Evolutionary conservation across 2,329 filamentous ascomycete genomes (phyloP), one percentile per base, ranked within the genome.

Genomic region (Apiospora pterosperma): DNA sequence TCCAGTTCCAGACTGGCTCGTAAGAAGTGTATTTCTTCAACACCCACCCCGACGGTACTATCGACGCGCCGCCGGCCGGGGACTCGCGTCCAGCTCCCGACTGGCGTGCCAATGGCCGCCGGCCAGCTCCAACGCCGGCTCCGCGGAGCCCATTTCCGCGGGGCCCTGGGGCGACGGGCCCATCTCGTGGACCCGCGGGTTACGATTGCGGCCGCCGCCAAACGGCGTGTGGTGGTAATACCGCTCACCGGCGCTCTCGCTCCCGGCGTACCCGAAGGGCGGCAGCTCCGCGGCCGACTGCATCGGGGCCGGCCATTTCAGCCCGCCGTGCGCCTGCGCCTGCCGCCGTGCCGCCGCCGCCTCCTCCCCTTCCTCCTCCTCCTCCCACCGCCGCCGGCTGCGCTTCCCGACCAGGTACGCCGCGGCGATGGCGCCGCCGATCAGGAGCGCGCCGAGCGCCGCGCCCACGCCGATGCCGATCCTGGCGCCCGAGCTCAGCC

Each of bases 381-480:
- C 10, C 5, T 14, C 44, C 12, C 23, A 25, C 4, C 12, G 19
- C 12, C 23, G 44, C 12, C 23, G 44, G 12, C 44, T 28, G 23
- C 44, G 44, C 23, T 52, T 52, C 11, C 44, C 44, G 23, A 52
- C 19, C 4, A 31, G 12, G 14, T 52, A 52, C 5, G 44, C 44
- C 31, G 69, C 69, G 41, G 70, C 70, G 10, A 72, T 62, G 28
- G 73, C 72, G 52, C 71, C 75, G 5, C 65, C 68, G 23, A 78
- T 21, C 1, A 72, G 72, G 12, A 78, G 68, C 16, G 70, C 75
- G 60, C 72, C 76, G 8, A 79, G 64, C 3, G 72, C 69, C n/a
- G 76, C 75, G 36, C 77, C 77, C 5, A 77, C 73, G n/a, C 74
- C 73, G 62, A 78, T 70, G 21, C 77, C 76, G 1, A 71, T 72